These are phyloP conservation scores for Amauroascus verrucosus DNA, from an alignment of 2,329 filamentous ascomycete genomes.

Conservation along the genomic window DNA sequence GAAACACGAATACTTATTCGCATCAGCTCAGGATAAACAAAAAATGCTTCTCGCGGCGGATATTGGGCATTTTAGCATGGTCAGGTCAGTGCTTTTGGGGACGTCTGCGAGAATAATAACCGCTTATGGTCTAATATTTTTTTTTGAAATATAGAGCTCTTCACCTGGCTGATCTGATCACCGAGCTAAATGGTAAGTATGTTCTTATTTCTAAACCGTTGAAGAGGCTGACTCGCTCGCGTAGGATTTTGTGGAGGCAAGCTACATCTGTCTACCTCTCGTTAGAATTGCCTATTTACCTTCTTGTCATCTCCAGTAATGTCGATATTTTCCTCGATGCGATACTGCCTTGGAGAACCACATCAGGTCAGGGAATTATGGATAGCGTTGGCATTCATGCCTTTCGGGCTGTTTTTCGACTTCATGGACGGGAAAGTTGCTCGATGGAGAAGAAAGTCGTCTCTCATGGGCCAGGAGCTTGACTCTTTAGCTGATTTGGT, in stretches of 20 bases:
- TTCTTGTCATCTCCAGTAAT: conserved; percentile 52
- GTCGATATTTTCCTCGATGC: conserved; percentile 90
- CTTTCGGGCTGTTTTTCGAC: conserved; percentile 91
- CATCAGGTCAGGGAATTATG: conserved; percentile 60
- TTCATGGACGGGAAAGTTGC: conserved; percentile 97
- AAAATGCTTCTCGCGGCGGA: conserved; percentile 40
- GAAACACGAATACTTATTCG: not conserved
- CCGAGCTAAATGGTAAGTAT: conserved; percentile 40
- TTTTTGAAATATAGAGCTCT: conserved; percentile 36
- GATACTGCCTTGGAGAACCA: conserved; percentile 72
- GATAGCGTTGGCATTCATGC: conserved; percentile 74
- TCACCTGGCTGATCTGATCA: conserved; percentile 43
- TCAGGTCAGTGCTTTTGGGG: conserved; percentile 31
- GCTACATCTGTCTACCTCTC: conserved; percentile 15
- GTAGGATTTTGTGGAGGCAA: conserved; percentile 42
- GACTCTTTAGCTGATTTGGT: conserved; percentile 93
- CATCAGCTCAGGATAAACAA: conserved; percentile 40
- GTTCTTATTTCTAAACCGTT: not conserved
- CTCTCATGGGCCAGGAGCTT: conserved; percentile 93
- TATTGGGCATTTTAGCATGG: conserved; percentile 42
- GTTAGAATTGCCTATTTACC: not conserved
- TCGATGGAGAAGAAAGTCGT: conserved; percentile 92
- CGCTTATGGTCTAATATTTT: conserved; percentile 8
- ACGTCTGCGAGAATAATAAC: not conserved
- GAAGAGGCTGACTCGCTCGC: conserved; percentile 3